phyloP scores from a whole-genome alignment of 805 yeast species.

The Starmerella khaoyaiensis region DNA sequence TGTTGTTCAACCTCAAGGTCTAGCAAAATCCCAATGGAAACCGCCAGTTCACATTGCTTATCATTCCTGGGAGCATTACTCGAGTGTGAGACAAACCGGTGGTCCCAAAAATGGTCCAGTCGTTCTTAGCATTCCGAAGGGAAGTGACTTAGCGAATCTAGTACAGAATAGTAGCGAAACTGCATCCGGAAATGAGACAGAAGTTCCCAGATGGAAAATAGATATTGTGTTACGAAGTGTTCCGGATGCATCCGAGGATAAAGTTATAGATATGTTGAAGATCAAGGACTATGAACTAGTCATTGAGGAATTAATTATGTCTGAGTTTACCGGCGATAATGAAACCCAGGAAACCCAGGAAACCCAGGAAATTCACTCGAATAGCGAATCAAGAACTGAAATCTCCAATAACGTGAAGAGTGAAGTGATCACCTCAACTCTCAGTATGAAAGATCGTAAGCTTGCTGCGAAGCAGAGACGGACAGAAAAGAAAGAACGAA shows the following conservation, averaged over 20 bases:
- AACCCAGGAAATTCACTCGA: background rate
- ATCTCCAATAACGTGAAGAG: too few relatives aligned
- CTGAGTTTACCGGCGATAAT: slow-evolving; percentile 4
- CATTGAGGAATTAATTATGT: slow-evolving; percentile 24
- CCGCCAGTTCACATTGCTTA: slow-evolving; percentile 28
- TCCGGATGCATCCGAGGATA: slow-evolving; percentile 19
- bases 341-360: background rate
- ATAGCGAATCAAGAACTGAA: background rate
- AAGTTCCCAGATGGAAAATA: slow-evolving; percentile 25
- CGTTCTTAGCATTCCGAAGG: slow-evolving; percentile 5
- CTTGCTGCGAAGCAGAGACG: slow-evolving; percentile 7
- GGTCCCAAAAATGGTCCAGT: slow-evolving; percentile 30
- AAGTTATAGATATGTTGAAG: slow-evolving; percentile 8
- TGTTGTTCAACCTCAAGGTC: slow-evolving; percentile 23
- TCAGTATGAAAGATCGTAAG: slow-evolving; percentile 2
- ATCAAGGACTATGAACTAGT: slow-evolving; percentile 22
- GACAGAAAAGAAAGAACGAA: slow-evolving; percentile 8
- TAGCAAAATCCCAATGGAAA: background rate
- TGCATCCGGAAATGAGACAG: background rate
- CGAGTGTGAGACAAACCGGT: slow-evolving; percentile 29
- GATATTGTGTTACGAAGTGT: slow-evolving; percentile 24
- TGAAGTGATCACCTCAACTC: too few relatives aligned
- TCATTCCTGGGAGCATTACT: slow-evolving; percentile 35
- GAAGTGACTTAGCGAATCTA: background rate
- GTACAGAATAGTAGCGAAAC: background rate